These are phyloP conservation scores for Taiwanofungus camphoratus DNA, from an alignment of 1,284 basidiomycete species.

Conservation along the genomic window DNA sequence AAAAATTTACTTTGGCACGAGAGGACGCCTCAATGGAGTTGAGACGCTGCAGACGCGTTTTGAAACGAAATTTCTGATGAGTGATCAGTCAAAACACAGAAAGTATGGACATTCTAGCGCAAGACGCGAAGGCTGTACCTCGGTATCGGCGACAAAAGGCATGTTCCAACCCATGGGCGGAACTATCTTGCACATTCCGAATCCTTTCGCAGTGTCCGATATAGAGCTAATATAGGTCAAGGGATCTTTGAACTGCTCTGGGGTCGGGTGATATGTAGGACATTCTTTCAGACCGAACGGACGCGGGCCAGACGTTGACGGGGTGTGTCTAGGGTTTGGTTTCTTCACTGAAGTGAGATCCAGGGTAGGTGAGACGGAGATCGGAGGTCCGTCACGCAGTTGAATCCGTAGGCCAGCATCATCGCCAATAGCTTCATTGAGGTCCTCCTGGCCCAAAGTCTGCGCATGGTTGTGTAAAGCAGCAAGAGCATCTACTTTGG, in stretches of 20 bases:
- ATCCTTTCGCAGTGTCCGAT: constrained; percentile 67
- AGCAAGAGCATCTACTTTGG: constrained; percentile 77
- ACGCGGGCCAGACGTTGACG: constrained; percentile 39
- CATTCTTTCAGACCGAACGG: constrained; percentile 89
- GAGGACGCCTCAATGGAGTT: constrained; percentile 98
- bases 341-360: constrained; percentile 72
- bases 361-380: constrained; percentile 53
- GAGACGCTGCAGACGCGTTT: constrained; percentile 90
- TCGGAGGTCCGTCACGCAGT: constrained; percentile 44
- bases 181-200: constrained; percentile 95
- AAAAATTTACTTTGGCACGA: constrained; percentile 93
- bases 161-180: constrained; percentile 94
- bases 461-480: constrained; percentile 65
- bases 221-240: constrained; percentile 91
- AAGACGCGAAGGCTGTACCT: too few relatives aligned
- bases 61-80: constrained; percentile 83
- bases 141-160: constrained; percentile 94
- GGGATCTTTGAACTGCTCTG: constrained; percentile 92
- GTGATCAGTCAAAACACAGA: too few relatives aligned
- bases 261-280: constrained; percentile 84
- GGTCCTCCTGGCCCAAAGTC: constrained; percentile 45
- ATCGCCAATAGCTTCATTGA: constrained; percentile 20
- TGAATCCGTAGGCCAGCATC: constrained; percentile 22
- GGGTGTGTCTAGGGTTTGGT: constrained; percentile 39
- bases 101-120: too few relatives aligned